Percentiles rank a stretch among this genome's conserved stretches.
These are phyloP conservation scores for Diversispora epigaea DNA, from an alignment of 192 early-diverging fungal species.

Conservation along the genomic window DNA sequence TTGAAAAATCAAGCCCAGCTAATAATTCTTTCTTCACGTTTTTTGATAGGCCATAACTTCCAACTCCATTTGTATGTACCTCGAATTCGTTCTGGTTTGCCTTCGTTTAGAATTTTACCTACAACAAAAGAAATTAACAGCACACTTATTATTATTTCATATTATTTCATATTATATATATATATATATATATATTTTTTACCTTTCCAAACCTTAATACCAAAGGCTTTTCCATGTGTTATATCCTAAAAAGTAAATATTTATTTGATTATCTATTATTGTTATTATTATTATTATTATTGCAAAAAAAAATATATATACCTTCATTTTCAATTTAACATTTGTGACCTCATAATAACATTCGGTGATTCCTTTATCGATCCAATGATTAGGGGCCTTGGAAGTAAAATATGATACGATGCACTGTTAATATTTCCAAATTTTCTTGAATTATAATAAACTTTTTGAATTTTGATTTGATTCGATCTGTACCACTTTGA, in stretches of 20 bases:
- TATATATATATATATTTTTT: neutral
- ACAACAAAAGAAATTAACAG: neutral
- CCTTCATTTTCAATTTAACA: constrained; percentile 2
- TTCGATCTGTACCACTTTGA: constrained; percentile 5
- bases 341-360: constrained; percentile 20
- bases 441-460: neutral
- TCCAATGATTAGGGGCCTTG: constrained; percentile 13
- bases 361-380: neutral
- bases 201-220: constrained; percentile 23
- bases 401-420: too few relatives aligned
- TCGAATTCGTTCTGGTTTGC: neutral
- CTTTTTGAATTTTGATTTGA: neutral
- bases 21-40: neutral
- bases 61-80: constrained; percentile 13
- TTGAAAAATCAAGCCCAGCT: too few relatives aligned
- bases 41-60: constrained; percentile 3
- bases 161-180: neutral
- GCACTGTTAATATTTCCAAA: too few relatives aligned
- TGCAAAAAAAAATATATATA: neutral
- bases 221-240: constrained; percentile 14
- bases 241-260: neutral
- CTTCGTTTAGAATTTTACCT: neutral
- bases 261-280: neutral
- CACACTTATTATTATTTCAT: neutral
- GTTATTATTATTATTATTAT: neutral